Evolutionary conservation across 768 basidiomycete genomes (phyloP).

Genomic region (Termitomyces sp.): DNA sequence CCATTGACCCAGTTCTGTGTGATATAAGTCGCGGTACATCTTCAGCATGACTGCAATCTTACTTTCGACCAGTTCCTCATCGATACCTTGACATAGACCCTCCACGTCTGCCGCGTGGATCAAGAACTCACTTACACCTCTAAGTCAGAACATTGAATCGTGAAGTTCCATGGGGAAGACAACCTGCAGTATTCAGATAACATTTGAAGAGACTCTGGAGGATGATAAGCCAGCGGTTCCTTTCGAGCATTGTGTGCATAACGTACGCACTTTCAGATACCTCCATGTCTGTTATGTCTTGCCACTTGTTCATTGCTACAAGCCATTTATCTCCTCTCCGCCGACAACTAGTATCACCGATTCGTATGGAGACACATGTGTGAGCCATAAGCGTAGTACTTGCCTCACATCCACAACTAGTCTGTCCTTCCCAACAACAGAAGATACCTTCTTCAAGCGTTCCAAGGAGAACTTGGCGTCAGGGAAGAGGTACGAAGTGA

Average conservation of each 20-base stretch:
- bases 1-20: conserved; percentile 86
- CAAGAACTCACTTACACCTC: conserved; percentile 74
- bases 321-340: conserved; percentile 76
- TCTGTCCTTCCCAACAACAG: conserved; percentile 73
- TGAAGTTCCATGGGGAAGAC: not conserved
- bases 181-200: conserved; percentile 84
- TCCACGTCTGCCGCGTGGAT: conserved; percentile 99
- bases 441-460: conserved; percentile 61
- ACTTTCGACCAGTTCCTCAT: conserved; percentile 84
- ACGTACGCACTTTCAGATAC: conserved; percentile 67
- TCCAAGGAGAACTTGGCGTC: conserved; percentile 74
- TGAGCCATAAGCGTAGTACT: not conserved
- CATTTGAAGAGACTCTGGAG: conserved; percentile 70
- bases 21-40: conserved; percentile 12
- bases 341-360: conserved; percentile 65
- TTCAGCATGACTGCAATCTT: conserved; percentile 23
- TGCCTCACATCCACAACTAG: conserved; percentile 96
- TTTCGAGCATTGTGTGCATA: not conserved
- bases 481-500: conserved; percentile 97
- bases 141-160: conserved; percentile 7
- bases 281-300: conserved; percentile 92
- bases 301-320: conserved; percentile 99
- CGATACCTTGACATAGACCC: conserved; percentile 94
- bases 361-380: not conserved
- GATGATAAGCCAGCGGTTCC: not conserved